Evolutionary conservation across 768 basidiomycete species (phyloP), one percentile per base, ranked within the genome.

Genomic region (Sporobolomyces pararoseus): DNA sequence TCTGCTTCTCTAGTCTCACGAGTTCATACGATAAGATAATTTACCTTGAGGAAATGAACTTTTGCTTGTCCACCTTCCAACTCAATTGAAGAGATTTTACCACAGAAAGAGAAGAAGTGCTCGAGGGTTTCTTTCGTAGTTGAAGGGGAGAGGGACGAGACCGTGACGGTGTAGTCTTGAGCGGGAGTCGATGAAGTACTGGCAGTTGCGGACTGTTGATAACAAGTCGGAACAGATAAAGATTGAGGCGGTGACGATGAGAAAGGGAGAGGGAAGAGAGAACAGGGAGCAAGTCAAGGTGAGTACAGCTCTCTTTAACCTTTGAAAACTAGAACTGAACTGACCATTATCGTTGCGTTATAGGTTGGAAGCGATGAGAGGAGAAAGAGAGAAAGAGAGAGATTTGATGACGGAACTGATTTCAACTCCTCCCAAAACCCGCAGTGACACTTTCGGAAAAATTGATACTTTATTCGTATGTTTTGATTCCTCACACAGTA

Each of bases 41-140:
- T 72, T 63, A 79, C 78, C 78, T 94, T 96, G 79, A 90, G 88
- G 76, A 96, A 98, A 59, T 85, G 80, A 74, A 98, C 85, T 34
- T 82, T 82, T n/a, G 93, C 94, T 25, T 82, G 81, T 55, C 82
- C 75, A 35, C 78, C 79, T 17, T 77, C 78, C 59, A 80, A 81
- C 19, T 78, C 79, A 58, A 81, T 79, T 39, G 72, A 74, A 25
- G 77, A 75, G 54, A 85, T 82, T 87, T 85, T 88, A 82, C 93
- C 93, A 78, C 92, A 96, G 81, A 95, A 96, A 4, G 89, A 90
- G 70, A 61, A 61, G 46, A 61, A 61, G 46, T 61, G 59, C 31
- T 61, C 59, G 44, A 61, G 46, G 27, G 44, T 49, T 32, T 61
- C 59, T 12, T 34, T 27, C 19, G 44, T 47, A 16, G 59, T 61